Base-by-base conservation (phyloP, 495 filamentous ascomycete species). In the Lepidopterella palustris region DNA sequence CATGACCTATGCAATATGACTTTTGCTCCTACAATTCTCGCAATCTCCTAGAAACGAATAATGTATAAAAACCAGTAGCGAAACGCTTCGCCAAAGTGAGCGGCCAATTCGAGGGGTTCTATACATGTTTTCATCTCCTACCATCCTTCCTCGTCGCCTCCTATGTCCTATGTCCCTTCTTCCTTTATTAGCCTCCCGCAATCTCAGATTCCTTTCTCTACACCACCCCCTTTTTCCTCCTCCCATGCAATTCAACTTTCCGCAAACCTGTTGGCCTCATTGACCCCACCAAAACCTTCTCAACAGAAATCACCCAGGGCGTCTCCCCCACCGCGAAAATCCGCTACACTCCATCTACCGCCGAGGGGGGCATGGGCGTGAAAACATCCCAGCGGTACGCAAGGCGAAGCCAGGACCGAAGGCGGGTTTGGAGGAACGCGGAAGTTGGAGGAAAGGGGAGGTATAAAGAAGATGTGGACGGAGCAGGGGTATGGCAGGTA, bases 91-190 rank as follows among this genome's bases (percentile, higher is more conserved):
- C 71, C 0, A 87, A 84, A 60, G 71, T 78, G 61, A 76, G 74
- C 18, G 85, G 85, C 24, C 83, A 87, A 66, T 64, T 87, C 45
- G 80, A 81, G 31, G 71, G 84, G 84, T 69, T 57, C 69, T 62
- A n/a, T n/a, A n/a, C n/a, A n/a, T n/a, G n/a, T n/a, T n/a, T n/a
- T 62, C 24, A 27, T 21, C 53, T 53, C 23, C 31, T 24, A 24
- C 39, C 54, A 42, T 52, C 49, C 18, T 32, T 8, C 15, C 27
- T 45, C 31, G 5, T 28, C 8, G 27, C 13, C 31, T 10, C 4
- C 40, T 26, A 13, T 21, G 6, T 9, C 39, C 39, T 42, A 11
- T 20, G 20, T 8, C 39, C 39, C 39, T 15, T 6, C 32, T 39
- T 15, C 20, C 3, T 42, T 29, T 25, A 35, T 65, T 26, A 10